Evolutionary conservation across 1,139 yeast genomes (phyloP), one percentile per base, ranked within the genome.

Genomic region (Hyphopichia buzzinii): DNA sequence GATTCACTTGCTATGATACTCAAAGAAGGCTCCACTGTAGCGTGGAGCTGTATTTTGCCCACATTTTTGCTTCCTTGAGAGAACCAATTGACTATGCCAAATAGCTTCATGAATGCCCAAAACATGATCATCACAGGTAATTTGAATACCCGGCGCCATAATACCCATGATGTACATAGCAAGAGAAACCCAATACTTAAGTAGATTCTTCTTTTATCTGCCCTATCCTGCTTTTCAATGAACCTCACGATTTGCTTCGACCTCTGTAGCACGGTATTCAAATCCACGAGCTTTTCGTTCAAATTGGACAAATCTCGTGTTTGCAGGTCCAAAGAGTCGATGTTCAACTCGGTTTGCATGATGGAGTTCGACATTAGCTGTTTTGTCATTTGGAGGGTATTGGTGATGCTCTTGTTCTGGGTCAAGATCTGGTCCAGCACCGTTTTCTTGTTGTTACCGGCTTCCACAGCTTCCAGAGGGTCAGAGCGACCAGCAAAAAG

Each of bases 171-270:
- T 43, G 84, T 64, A 26, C 81, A 82, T 2, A 71, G 44, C 3
- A 71, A 62, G 39, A 84, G 69, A 44, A 84, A 79, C 14, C 77
- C 79, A 31, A 83, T 49, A 22, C 86, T 70, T 36, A 75, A 56
- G 44, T 79, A 77, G 50, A 84, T 82, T 38, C 78, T 62, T 34
- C 74, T 64, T 35, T 84, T 68, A 49, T 84, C 92, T 42, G 72
- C 62, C 38, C 71, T 66, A 48, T 84, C 88, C 35, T 86, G 85
- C 49, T 78, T 78, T 48, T 83, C 87, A 37, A 84, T 77, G 39
- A 80, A 74, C 43, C 70, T 67, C 30, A 84, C 85, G 31, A 84
- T 70, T 30, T 71, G 68, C 37, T 66, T 70, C 1, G 86, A 78
- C 31, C 74, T 77, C 36, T 65, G 61, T 36, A 84, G 62, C 35